A percentile compares a stretch with the other conserved stretches of the same genome.
phyloP scores from a whole-genome alignment of 1,284 basidiomycete species.

The Ustilago hordei region DNA sequence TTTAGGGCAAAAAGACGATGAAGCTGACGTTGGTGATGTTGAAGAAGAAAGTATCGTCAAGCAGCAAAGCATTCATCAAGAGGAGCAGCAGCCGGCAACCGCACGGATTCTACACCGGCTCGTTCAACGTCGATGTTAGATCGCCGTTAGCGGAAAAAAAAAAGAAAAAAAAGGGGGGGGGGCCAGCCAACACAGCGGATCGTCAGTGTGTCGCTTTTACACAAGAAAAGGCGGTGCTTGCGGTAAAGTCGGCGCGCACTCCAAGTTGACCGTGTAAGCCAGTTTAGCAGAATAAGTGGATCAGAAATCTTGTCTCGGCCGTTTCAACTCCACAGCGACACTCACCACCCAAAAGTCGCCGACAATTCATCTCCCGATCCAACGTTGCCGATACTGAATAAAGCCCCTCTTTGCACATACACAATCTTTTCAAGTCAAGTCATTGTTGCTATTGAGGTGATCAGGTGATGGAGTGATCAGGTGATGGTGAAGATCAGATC shows the following conservation, averaged over 20 bases:
- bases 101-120: background rate
- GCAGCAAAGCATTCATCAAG: background rate
- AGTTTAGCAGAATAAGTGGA: background rate
- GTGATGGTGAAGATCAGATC: slow-evolving; percentile 3
- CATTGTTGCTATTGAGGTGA: background rate
- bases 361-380: background rate
- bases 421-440: background rate
- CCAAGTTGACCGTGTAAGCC: slow-evolving; percentile 3
- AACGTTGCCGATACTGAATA: background rate
- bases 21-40: background rate
- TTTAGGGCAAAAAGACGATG: background rate
- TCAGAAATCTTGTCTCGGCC: background rate
- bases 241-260: background rate
- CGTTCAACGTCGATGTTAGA: background rate
- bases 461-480: background rate
- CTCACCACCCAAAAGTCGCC: background rate
- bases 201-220: background rate
- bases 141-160: background rate
- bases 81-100: background rate
- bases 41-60: background rate
- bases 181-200: background rate
- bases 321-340: background rate
- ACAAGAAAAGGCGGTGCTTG: background rate
- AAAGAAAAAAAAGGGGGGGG: too few species aligned
- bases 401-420: background rate